phyloP scores from a whole-genome alignment of 2,329 filamentous ascomycete species.

The Colletotrichum tropicicola region DNA sequence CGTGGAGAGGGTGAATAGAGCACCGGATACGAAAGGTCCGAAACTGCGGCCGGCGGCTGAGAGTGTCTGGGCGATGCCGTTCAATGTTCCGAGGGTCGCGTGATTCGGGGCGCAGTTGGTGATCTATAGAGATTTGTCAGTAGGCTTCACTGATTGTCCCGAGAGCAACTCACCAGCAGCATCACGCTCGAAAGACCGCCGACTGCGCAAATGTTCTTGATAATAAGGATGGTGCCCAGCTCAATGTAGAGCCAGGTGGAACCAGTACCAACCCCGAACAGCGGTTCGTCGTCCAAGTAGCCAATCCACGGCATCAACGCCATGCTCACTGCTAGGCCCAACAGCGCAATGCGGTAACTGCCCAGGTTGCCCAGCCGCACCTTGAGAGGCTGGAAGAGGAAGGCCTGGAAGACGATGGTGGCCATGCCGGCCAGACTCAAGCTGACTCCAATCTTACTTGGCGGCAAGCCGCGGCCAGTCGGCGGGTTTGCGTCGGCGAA shows the following conservation, averaged over 20 bases:
- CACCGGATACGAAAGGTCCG: slow-evolving; percentile 88
- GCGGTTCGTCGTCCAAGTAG: slow-evolving; percentile 70
- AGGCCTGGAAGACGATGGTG: slow-evolving; percentile 91
- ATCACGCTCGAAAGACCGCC: slow-evolving; percentile 91
- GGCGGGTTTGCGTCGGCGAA: slow-evolving; percentile 82
- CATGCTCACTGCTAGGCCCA: slow-evolving; percentile 85
- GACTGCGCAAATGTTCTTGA: slow-evolving; percentile 92
- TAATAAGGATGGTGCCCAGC: slow-evolving; percentile 79
- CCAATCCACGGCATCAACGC: slow-evolving; percentile 90
- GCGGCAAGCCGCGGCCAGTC: slow-evolving; percentile 78
- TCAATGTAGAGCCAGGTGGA: slow-evolving; percentile 81
- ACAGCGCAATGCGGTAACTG: slow-evolving; percentile 81
- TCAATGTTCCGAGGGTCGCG: slow-evolving; percentile 86
- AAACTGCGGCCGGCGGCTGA: slow-evolving; percentile 89
- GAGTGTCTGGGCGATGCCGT: slow-evolving; percentile 92
- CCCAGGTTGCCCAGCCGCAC: slow-evolving; percentile 84
- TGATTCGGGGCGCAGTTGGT: slow-evolving; percentile 92
- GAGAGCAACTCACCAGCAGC: slow-evolving; percentile 72
- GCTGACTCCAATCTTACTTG: slow-evolving; percentile 84
- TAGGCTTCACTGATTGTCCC: background rate
- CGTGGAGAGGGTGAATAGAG: slow-evolving; percentile 82
- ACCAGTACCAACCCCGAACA: slow-evolving; percentile 67
- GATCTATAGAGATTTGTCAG: slow-evolving; percentile 63
- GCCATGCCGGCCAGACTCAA: slow-evolving; percentile 84
- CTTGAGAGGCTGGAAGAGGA: slow-evolving; percentile 82